These are phyloP conservation scores for Neurospora sp. DNA, from an alignment of 495 filamentous ascomycete species.

Conservation along the genomic window DNA sequence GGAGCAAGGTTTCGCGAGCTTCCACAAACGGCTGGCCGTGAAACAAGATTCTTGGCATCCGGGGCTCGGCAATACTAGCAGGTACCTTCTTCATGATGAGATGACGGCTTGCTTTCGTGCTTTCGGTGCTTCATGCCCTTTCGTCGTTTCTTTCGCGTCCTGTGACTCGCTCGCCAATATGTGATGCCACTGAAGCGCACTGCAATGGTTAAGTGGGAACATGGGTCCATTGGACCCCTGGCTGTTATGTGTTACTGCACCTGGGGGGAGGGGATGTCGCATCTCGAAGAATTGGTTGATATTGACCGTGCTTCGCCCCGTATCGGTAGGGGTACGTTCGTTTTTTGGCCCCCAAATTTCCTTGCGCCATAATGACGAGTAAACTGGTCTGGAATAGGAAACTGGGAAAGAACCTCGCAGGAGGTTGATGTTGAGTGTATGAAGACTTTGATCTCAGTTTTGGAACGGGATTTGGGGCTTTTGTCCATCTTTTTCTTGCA, in stretches of 20 bases:
- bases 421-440: background rate
- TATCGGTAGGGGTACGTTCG: background rate
- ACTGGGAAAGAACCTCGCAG: background rate
- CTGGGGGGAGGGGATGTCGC: background rate
- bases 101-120: background rate
- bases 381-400: background rate
- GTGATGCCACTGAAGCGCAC: background rate
- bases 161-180: background rate
- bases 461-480: background rate
- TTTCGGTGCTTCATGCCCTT: background rate
- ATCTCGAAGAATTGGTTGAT: background rate
- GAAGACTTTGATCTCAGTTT: background rate
- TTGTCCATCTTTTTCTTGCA: constrained; percentile 1
- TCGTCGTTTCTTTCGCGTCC: background rate
- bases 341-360: background rate
- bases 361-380: background rate
- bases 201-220: background rate
- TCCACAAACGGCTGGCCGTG: background rate
- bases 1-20: background rate
- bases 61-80: background rate
- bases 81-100: background rate
- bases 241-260: background rate
- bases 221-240: background rate
- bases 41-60: background rate
- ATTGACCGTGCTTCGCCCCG: background rate